phyloP scores from a whole-genome alignment of 805 yeast genomes.

The Debaryomyces prosopidis region DNA sequence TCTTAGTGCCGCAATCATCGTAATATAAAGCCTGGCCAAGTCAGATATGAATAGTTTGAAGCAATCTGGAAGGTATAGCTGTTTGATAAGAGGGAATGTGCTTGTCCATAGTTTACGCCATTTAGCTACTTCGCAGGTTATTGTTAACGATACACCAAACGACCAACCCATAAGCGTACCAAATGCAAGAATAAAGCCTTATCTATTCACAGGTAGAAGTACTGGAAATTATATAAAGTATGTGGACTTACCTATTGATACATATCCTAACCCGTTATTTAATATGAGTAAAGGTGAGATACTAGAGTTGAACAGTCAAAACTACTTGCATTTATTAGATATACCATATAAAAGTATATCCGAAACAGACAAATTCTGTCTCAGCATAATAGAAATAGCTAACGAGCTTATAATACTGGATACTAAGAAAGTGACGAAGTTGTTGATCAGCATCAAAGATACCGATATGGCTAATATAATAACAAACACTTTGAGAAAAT shows the following conservation, averaged over 20 bases:
- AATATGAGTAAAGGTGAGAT: slow-evolving; percentile 27
- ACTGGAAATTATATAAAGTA: not conserved
- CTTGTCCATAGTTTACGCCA: not conserved
- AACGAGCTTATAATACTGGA: slow-evolving; percentile 28
- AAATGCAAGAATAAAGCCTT: slow-evolving; percentile 10
- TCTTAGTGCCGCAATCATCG: no score
- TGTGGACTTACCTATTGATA: slow-evolving; percentile 16
- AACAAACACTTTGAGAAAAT: slow-evolving; percentile 12
- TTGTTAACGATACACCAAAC: not conserved
- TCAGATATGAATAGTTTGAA: not conserved
- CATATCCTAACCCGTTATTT: slow-evolving; percentile 37
- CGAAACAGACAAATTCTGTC: slow-evolving; percentile 30
- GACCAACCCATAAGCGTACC: not conserved
- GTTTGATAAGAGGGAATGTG: not conserved
- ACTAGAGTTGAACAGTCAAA: slow-evolving; percentile 16
- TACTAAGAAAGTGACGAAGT: slow-evolving; percentile 21
- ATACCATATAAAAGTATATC: slow-evolving; percentile 22
- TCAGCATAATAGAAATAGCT: slow-evolving; percentile 27
- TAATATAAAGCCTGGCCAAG: not conserved
- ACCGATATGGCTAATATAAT: slow-evolving; percentile 16
- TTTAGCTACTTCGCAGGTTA: not conserved
- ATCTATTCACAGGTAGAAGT: slow-evolving; percentile 14
- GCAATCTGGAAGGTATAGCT: not conserved
- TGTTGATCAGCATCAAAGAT: slow-evolving; percentile 21
- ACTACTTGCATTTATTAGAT: slow-evolving; percentile 25